phyloP scores from a whole-genome alignment of 83 land plant species.

The Picea abies region DNA sequence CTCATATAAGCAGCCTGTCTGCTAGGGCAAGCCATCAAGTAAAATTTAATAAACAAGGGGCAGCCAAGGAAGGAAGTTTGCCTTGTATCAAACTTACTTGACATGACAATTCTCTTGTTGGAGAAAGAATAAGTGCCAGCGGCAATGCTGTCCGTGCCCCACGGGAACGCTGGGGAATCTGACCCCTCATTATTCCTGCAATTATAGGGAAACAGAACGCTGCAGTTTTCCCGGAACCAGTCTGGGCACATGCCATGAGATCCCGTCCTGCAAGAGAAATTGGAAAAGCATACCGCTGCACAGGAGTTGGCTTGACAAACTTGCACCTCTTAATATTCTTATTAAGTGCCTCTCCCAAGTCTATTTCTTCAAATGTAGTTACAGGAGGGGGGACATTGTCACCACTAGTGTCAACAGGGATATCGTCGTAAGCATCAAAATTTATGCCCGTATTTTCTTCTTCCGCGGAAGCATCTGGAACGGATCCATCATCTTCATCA shows the following conservation, averaged over 20 bases:
- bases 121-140: slow-evolving; percentile 73
- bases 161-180: slow-evolving; percentile 39
- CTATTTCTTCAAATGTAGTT: slow-evolving; percentile 89
- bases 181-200: slow-evolving; percentile 78
- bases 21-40: not conserved
- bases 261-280: slow-evolving; percentile 87
- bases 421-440: too few relatives aligned
- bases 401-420: slow-evolving; percentile 94
- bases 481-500: too few relatives aligned
- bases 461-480: too few relatives aligned
- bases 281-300: slow-evolving; percentile 94
- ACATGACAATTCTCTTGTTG: slow-evolving; percentile 75
- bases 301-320: slow-evolving; percentile 94
- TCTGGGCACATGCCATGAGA: slow-evolving; percentile 99
- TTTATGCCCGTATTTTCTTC: too few relatives aligned
- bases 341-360: slow-evolving; percentile 77
- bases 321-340: slow-evolving; percentile 85
- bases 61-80: not conserved
- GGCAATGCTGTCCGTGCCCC: slow-evolving; percentile 65
- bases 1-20: not conserved
- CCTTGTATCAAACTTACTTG: slow-evolving; percentile 41
- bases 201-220: slow-evolving; percentile 98
- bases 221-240: slow-evolving; percentile 97
- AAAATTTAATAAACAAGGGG: not conserved
- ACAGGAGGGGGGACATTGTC: slow-evolving; percentile 85